Evolutionary conservation across 2,329 filamentous ascomycete genomes (phyloP), one percentile per base, ranked within the genome.

Genomic region (Chaetoscypha palmicola): DNA sequence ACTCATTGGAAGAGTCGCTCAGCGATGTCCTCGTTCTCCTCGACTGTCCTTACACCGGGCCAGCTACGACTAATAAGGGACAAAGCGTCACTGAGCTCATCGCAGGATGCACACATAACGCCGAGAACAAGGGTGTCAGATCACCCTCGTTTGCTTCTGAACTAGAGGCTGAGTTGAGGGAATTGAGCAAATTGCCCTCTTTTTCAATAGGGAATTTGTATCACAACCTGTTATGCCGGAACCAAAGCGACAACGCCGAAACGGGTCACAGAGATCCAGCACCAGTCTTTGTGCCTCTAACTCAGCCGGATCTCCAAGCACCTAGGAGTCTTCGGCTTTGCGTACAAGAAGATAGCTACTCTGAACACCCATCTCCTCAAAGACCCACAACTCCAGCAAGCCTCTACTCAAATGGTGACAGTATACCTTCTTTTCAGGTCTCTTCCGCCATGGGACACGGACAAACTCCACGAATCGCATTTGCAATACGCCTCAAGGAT

Each of bases 161-260:
- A 23, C 41, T 53, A 3, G 44, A 46, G 14, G 32, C 32, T 1
- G 53, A 55, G 24, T 49, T 55, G 23, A 46, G 46, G 20, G 48
- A 50, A 14, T 19, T 55, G 39, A 51, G 50, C 24, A 50, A 45
- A 10, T 19, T 55, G 1, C 49, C 53, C 3, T 50, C 48, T 2
- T 55, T 55, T 21, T 55, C 53, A 4, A 35, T 53, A 5, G 53
- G 53, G 0, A 55, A 55, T 20, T 24, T 55, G 12, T 55, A 55
- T 17, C 47, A 55, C 12, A 55, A 55, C 24, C 19, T 55, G 9
- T 52, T 55, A 21, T 53, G 45, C 20, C 47, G 53, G 16, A 39
- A 47, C 3, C 51, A 51, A 33, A 45, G 19, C 39, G 38, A 41
- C 1, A 43, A 43, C 17, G 34, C 45, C 19, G 46, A 53, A 24